These are phyloP conservation scores for Phyllosticta citribraziliensis DNA, from an alignment of 2,329 filamentous ascomycete species.

Conservation along the genomic window DNA sequence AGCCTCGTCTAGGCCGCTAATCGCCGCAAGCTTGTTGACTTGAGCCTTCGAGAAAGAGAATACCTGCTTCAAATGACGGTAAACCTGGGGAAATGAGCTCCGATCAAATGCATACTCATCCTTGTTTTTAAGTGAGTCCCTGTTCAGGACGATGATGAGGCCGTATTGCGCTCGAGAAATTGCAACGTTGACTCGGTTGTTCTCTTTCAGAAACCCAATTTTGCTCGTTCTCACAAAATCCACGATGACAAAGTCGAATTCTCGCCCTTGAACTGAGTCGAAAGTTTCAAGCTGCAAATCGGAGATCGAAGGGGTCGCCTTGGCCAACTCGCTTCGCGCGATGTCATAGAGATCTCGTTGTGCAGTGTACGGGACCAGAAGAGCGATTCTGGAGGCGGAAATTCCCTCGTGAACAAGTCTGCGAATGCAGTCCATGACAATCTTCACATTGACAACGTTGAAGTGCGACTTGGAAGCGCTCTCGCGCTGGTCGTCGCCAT, in stretches of 20 bases:
- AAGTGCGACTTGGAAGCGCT: neutral
- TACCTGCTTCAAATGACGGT: too few species aligned
- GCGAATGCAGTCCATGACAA: neutral
- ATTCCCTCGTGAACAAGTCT: neutral
- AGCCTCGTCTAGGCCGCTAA: too few species aligned
- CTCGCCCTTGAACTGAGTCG: neutral
- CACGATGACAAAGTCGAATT: neutral
- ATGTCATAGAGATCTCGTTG: neutral
- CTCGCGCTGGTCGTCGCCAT: neutral
- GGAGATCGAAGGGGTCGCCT: neutral
- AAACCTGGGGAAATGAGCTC: too few species aligned
- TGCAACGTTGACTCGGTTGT: neutral
- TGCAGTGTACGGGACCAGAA: neutral
- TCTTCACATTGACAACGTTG: neutral
- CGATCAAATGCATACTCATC: too few species aligned
- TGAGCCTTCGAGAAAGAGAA: too few species aligned
- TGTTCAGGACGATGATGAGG: neutral
- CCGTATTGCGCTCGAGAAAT: neutral
- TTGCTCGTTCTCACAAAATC: neutral
- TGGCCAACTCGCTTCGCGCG: neutral
- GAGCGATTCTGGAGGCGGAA: neutral
- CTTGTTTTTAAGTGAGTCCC: too few species aligned
- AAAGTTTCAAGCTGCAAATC: neutral
- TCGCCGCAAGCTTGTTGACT: too few species aligned
- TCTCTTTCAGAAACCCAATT: neutral